Conservation (phyloP, 2,329 filamentous ascomycete species). For the Lojkania enalia region DNA sequence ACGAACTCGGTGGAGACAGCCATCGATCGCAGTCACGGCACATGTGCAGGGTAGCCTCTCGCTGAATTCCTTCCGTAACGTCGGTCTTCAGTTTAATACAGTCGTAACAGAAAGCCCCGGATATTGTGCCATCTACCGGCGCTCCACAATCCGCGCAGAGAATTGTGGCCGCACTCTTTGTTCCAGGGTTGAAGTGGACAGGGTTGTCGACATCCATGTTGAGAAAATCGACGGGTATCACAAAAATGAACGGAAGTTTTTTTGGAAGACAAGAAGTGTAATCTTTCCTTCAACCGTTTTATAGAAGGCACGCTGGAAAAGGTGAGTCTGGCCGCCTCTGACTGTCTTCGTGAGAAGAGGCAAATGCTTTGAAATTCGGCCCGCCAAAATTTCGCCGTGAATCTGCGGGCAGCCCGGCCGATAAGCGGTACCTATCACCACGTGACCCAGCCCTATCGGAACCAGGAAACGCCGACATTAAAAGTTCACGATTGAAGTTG, state of each 20-base stretch:
- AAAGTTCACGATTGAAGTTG: conserved; percentile 13
- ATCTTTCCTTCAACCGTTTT: too few species aligned
- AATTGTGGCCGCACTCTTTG: conserved; percentile 65
- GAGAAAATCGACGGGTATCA: conserved; percentile 12
- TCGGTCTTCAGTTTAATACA: conserved; percentile 94
- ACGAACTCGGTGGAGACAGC: conserved; percentile 82
- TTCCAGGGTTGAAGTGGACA: conserved; percentile 44
- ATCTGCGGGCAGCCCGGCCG: not conserved
- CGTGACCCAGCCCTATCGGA: conserved; percentile 27
- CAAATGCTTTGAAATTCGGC: conserved; percentile 35
- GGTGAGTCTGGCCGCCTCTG: too few species aligned
- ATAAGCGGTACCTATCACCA: conserved; percentile 28
- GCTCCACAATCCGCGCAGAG: conserved; percentile 98
- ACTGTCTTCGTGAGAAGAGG: conserved; percentile 14
- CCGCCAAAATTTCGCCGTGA: conserved; percentile 30
- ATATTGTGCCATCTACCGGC: conserved; percentile 83
- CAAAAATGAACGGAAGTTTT: not conserved
- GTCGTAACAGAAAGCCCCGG: conserved; percentile 90
- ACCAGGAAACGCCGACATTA: conserved; percentile 5
- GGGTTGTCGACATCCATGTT: conserved; percentile 48
- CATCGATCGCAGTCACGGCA: conserved; percentile 93
- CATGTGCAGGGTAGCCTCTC: conserved; percentile 86
- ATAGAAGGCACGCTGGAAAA: too few species aligned
- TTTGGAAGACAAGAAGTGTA: not conserved
- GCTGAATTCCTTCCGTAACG: conserved; percentile 86